Percentiles rank a stretch among this genome's conserved stretches.
These are phyloP conservation scores for Porphyrellus cyaneotinctus DNA, from an alignment of 768 basidiomycete genomes.

Conservation along the genomic window DNA sequence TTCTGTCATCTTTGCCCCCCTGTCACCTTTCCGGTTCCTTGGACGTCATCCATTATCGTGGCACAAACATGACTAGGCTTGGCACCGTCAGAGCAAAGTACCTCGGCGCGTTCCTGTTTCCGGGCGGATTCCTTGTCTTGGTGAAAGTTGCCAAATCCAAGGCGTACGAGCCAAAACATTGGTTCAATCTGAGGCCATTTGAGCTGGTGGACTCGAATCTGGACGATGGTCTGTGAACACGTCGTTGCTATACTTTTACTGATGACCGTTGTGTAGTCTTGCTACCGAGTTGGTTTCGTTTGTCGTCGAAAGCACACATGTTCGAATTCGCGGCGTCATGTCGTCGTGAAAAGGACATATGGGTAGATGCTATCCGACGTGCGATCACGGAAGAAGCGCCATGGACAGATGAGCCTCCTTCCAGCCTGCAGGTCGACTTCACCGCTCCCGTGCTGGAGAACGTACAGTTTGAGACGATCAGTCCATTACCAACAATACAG, in stretches of 20 bases:
- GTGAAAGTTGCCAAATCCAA: slow-evolving; percentile 81
- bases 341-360: slow-evolving; percentile 78
- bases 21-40: slow-evolving; percentile 81
- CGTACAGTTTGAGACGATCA: slow-evolving; percentile 38
- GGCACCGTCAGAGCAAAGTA: slow-evolving; percentile 75
- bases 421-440: slow-evolving; percentile 53
- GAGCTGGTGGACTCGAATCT: slow-evolving; percentile 64
- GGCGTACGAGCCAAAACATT: slow-evolving; percentile 83
- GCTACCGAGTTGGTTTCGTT: slow-evolving; percentile 77
- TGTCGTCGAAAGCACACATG: slow-evolving; percentile 63
- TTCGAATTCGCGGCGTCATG: slow-evolving; percentile 89
- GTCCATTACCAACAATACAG: slow-evolving; percentile 49
- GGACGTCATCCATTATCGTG: slow-evolving; percentile 76
- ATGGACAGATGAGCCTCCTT: slow-evolving; percentile 60
- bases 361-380: slow-evolving; percentile 67
- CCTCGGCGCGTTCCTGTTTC: slow-evolving; percentile 85
- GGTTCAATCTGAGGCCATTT: slow-evolving; percentile 76
- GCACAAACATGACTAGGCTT: slow-evolving; percentile 38
- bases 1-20: slow-evolving; percentile 70
- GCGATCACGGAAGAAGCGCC: slow-evolving; percentile 39
- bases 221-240: slow-evolving; percentile 65
- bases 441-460: slow-evolving; percentile 35
- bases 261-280: slow-evolving; percentile 45
- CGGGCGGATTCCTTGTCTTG: slow-evolving; percentile 79
- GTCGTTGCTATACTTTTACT: neutral